phyloP scores from a whole-genome alignment of 768 basidiomycete species.

The Psilocybe sp. region DNA sequence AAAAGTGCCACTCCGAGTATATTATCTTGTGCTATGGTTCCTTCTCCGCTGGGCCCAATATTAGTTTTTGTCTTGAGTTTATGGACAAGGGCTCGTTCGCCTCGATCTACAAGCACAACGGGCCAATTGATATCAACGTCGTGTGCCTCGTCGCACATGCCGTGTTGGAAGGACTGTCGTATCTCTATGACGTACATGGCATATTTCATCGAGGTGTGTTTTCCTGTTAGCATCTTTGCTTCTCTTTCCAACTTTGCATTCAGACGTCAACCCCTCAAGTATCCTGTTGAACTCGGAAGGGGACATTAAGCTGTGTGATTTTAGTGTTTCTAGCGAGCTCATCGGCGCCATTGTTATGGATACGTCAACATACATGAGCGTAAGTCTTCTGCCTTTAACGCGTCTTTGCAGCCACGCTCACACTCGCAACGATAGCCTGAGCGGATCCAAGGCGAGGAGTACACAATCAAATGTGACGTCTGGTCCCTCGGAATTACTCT shows the following conservation, averaged over 20 bases:
- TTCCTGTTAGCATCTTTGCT: background rate
- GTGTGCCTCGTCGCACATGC: conserved; percentile 93
- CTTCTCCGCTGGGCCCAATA: conserved; percentile 94
- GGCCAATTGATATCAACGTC: conserved; percentile 86
- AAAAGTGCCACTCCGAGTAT: conserved; percentile 88
- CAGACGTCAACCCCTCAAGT: conserved; percentile 99
- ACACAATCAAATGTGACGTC: conserved; percentile 97
- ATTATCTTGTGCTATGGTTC: conserved; percentile 98
- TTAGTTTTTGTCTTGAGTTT: conserved; percentile 98
- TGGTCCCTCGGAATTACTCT: conserved; percentile 98
- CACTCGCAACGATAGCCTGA: conserved; percentile 69
- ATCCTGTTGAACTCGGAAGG: conserved; percentile 93
- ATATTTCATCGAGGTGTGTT: conserved; percentile 92
- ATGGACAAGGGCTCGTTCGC: conserved; percentile 95
- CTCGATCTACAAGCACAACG: conserved; percentile 92
- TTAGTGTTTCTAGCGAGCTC: conserved; percentile 97
- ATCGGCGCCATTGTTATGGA: conserved; percentile 99
- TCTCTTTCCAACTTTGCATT: background rate
- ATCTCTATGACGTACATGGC: conserved; percentile 93
- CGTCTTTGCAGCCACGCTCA: background rate
- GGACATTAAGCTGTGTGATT: conserved; percentile 98
- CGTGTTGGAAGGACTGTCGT: conserved; percentile 91
- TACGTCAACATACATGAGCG: conserved; percentile 99
- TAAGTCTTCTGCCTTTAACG: conserved; percentile 36
- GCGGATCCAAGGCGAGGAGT: conserved; percentile 97